These are phyloP conservation scores for Yamagishiella unicocca DNA, from an alignment of 139 green algal genomes.

Conservation along the genomic window DNA sequence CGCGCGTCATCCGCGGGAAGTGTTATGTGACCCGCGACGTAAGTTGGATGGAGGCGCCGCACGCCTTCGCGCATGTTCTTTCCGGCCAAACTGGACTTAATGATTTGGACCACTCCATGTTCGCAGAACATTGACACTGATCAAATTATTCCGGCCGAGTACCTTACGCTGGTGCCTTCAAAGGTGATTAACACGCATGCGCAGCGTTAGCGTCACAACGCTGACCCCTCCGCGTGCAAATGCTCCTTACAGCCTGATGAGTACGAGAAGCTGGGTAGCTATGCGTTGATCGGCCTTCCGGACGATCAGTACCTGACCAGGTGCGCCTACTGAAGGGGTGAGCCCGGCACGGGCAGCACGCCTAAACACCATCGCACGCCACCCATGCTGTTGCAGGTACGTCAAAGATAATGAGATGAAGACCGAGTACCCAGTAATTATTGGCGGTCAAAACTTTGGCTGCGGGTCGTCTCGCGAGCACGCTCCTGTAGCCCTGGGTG, in stretches of 20 bases:
- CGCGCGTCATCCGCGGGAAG: conserved; percentile 74
- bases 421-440: conserved; percentile 93
- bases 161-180: conserved; percentile 94
- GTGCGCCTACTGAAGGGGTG: conserved; percentile 36
- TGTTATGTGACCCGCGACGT: conserved; percentile 88
- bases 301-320: conserved; percentile 79
- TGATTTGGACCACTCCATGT: too few relatives aligned
- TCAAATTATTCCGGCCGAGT: conserved; percentile 98
- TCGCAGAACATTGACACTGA: conserved; percentile 98
- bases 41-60: conserved; percentile 39
- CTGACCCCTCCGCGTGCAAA: too few relatives aligned
- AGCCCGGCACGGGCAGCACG: too few relatives aligned
- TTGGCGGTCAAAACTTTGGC: conserved; percentile 95
- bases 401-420: conserved; percentile 89
- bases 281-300: conserved; percentile 92
- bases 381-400: conserved; percentile 62
- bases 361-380: too few relatives aligned
- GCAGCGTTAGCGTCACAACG: too few relatives aligned
- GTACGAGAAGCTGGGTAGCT: conserved; percentile 97
- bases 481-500: conserved; percentile 92
- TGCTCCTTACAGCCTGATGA: conserved; percentile 87
- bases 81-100: too few relatives aligned
- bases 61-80: too few relatives aligned
- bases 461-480: conserved; percentile 95
- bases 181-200: too few relatives aligned